phyloP scores from a whole-genome alignment of 176 grass and related monocot species.

The Raddia guianensis region DNA sequence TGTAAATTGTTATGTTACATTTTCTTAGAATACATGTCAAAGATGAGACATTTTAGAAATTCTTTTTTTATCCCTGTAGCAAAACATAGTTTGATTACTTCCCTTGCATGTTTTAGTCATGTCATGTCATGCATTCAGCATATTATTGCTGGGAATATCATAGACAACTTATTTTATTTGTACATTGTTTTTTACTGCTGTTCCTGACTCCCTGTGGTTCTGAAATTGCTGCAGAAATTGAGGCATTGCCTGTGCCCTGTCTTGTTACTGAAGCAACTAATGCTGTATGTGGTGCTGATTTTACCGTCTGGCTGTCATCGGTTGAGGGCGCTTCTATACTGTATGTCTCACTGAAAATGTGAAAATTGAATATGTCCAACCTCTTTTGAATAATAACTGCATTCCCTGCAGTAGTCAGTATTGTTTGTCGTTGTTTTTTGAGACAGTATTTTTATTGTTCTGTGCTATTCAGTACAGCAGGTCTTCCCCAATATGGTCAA shows the following conservation, averaged over 20 bases:
- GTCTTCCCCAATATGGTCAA: slow-evolving; percentile 95
- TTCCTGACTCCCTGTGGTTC: slow-evolving; percentile 6
- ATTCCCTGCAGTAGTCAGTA: slow-evolving; percentile 39
- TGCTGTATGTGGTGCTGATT: slow-evolving; percentile 82
- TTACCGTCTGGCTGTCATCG: slow-evolving; percentile 92
- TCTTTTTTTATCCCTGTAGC: not conserved
- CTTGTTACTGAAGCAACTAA: slow-evolving; percentile 74
- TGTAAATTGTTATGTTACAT: not conserved
- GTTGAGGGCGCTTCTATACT: slow-evolving; percentile 93
- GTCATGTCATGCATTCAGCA: slow-evolving; percentile 10
- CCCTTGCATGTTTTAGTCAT: not conserved
- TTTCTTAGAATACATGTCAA: slow-evolving; percentile 9
- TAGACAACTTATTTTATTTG: not conserved
- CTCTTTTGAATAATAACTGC: slow-evolving; percentile 38
- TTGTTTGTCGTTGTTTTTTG: slow-evolving; percentile 43
- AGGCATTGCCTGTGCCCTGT: slow-evolving; percentile 72
- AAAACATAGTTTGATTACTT: not conserved
- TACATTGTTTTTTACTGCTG: slow-evolving; percentile 17
- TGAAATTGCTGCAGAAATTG: slow-evolving; percentile 70
- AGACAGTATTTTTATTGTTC: slow-evolving; percentile 56
- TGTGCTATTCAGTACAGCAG: slow-evolving; percentile 70
- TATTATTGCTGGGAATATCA: slow-evolving; percentile 13
- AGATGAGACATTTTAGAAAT: not conserved
- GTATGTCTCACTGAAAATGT: slow-evolving; percentile 56
- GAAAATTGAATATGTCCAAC: slow-evolving; percentile 14